Conservation (phyloP, 768 basidiomycete species). For the Tricholoma hemisulphureum region DNA sequence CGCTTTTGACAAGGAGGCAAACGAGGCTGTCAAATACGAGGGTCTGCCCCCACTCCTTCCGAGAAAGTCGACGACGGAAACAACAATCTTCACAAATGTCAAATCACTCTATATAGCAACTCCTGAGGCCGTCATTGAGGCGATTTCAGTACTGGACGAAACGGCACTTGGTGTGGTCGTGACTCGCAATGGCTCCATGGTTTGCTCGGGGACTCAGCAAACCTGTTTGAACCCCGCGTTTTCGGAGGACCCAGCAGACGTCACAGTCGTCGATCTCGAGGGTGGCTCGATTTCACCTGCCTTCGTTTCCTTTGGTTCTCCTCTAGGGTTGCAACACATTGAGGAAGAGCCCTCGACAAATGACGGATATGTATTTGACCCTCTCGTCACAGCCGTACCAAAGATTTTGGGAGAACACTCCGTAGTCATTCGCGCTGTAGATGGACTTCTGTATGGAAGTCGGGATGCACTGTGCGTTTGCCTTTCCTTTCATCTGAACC, state of each 20-base stretch:
- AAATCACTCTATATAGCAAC: constrained; percentile 38
- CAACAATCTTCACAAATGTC: constrained; percentile 66
- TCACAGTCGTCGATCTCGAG: constrained; percentile 56
- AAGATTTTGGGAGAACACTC: constrained; percentile 49
- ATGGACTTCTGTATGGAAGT: constrained; percentile 70
- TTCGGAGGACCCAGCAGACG: constrained; percentile 16
- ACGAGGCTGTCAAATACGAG: constrained; percentile 58
- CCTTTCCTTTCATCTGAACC: background rate
- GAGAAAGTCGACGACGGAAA: constrained; percentile 28
- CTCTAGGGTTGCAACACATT: constrained; percentile 72
- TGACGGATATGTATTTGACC: constrained; percentile 63
- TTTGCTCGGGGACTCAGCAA: constrained; percentile 42
- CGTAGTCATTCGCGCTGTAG: constrained; percentile 60
- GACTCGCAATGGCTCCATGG: constrained; percentile 45
- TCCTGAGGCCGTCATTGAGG: constrained; percentile 28
- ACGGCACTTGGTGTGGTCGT: constrained; percentile 36
- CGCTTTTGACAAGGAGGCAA: constrained; percentile 68
- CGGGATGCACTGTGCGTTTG: constrained; percentile 66
- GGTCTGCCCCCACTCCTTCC: constrained; percentile 73
- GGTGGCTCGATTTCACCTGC: constrained; percentile 70
- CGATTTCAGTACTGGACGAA: constrained; percentile 22
- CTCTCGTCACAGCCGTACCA: constrained; percentile 46
- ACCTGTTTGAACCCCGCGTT: constrained; percentile 19
- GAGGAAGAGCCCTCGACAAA: constrained; percentile 62
- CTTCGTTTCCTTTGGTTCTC: constrained; percentile 68